These are phyloP conservation scores for Sugiyamaella valdiviana DNA, from an alignment of 805 yeast species.

Conservation along the genomic window DNA sequence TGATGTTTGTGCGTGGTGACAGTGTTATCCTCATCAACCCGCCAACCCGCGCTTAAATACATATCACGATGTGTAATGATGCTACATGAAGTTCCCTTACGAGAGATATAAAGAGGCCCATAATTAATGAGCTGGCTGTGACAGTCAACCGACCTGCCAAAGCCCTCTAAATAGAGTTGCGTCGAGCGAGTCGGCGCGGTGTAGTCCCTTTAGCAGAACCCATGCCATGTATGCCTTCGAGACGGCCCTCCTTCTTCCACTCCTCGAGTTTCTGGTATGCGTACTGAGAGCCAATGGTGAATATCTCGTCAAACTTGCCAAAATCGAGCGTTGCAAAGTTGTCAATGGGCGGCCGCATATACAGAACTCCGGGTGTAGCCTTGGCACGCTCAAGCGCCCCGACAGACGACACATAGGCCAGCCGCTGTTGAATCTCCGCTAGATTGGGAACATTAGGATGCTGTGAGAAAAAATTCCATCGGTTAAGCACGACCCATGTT, in stretches of 20 bases:
- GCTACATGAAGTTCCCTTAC: neutral
- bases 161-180: conserved; percentile 47
- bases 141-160: neutral
- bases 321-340: conserved; percentile 87
- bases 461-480: conserved; percentile 83
- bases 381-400: conserved; percentile 88
- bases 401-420: conserved; percentile 93
- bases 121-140: neutral
- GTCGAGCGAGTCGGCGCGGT: conserved; percentile 39
- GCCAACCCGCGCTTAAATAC: conserved; percentile 12
- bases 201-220: conserved; percentile 29
- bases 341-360: conserved; percentile 91
- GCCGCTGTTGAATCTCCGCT: conserved; percentile 89
- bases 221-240: conserved; percentile 60
- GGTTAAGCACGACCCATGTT: conserved; percentile 69
- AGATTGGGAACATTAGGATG: conserved; percentile 87
- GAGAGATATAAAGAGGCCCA: neutral
- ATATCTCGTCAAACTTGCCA: conserved; percentile 85
- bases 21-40: conserved; percentile 79
- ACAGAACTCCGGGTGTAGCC: conserved; percentile 72
- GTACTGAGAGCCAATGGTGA: conserved; percentile 69
- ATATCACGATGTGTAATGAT: conserved; percentile 1
- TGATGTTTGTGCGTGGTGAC: conserved; percentile 98
- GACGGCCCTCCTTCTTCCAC: conserved; percentile 45
- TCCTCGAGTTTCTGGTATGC: conserved; percentile 54